Base-by-base conservation (phyloP, 345 rosid species). In the Acer campestre region DNA sequence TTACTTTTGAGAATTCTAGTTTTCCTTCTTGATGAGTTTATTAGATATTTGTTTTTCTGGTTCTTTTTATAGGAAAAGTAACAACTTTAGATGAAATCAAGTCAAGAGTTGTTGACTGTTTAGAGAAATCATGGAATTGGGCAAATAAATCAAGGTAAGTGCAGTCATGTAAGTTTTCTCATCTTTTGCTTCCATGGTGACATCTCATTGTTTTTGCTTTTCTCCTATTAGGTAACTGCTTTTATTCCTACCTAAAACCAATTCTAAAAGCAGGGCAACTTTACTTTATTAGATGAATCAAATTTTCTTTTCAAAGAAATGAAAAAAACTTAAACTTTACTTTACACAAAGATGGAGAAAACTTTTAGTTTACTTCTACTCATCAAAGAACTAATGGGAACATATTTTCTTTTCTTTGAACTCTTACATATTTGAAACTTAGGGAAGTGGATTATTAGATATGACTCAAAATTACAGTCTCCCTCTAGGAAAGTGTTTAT, bases 71-170 rank as follows among this genome's bases (percentile, higher is more conserved):
- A 53, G 14, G 62, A 58, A 69, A 59, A 72, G 25, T 31, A 40
- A 12, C 58, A 38, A 16, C 17, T 31, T 29, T 23, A 38, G 49
- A 9, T 8, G 40, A 3, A 56, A 71, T 70, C 64, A 67, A 73
- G 77, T 79, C 73, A n/a, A 29, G 68, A 61, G 29, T 79, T 44
- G 81, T 27, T 73, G 66, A 6, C 77, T 58, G 77, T 22, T 27
- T 11, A 20, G 67, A 35, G 53, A 17, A 10, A 48, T 69, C n/a
- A 31, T 66, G 59, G 14, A 55, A 44, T 25, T 13, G 74, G 68
- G 11, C 29, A 11, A n/a, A 68, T 14, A 1, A n/a, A 40, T 27
- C 40, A 20, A 23, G 73, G 44, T n/a, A 44, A 44, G 53, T 29
- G 5, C 44, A 51, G 22, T 27, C 38, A 42, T 38, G 48, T 22